Evolutionary conservation across 2,329 filamentous ascomycete genomes (phyloP).

Genomic region (Corniculantispora saksenae): DNA sequence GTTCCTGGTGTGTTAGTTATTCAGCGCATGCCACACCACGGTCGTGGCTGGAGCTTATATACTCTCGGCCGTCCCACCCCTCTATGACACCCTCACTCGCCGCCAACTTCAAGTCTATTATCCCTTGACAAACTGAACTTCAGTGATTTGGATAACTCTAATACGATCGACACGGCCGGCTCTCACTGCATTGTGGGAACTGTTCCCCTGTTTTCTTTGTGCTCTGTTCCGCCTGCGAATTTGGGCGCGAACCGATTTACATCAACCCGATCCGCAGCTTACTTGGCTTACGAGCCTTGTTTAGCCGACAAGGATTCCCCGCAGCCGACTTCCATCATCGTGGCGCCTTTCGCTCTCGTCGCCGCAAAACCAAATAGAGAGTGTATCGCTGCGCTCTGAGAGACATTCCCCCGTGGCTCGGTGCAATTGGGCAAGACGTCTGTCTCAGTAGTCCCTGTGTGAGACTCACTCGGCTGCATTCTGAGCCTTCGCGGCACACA

Average conservation of each 20-base stretch:
- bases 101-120: neutral
- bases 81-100: constrained; percentile 8
- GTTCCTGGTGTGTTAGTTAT: neutral
- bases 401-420: neutral
- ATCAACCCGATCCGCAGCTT: neutral
- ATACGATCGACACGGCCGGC: neutral
- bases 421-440: neutral
- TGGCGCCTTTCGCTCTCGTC: neutral
- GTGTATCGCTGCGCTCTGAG: neutral
- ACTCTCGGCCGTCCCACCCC: neutral
- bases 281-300: neutral
- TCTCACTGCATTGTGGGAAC: neutral
- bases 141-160: neutral
- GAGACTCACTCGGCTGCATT: constrained; percentile 2
- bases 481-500: neutral
- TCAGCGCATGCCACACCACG: neutral
- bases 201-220: neutral
- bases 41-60: neutral
- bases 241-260: neutral
- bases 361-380: neutral
- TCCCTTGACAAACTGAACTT: neutral
- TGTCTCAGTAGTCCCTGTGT: neutral
- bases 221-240: neutral
- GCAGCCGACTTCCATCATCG: constrained; percentile 9
- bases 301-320: constrained; percentile 11